Conservation (phyloP, 2,329 filamentous ascomycete genomes). For the Rutstroemia sp. region DNA sequence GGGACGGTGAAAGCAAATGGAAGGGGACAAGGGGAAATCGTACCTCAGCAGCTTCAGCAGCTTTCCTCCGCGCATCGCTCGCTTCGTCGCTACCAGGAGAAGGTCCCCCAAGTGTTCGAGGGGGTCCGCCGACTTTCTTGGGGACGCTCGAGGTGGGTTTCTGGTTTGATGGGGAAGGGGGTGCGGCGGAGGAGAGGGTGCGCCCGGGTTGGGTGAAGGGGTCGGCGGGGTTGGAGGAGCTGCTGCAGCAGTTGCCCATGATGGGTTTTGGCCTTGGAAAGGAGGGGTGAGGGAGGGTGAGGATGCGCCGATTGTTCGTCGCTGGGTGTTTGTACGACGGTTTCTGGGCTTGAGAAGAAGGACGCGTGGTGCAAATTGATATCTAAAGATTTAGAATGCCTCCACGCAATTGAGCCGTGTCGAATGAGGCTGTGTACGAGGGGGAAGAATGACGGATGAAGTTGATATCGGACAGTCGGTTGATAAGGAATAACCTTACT, state of each 20-base stretch:
- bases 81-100: conserved; percentile 33
- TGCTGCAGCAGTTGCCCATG: conserved; percentile 88
- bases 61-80: conserved; percentile 61
- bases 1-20: no score
- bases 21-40: background rate
- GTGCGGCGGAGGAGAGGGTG: conserved; percentile 53
- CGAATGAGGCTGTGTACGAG: no score
- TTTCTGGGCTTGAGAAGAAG: no score
- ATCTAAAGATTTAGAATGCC: no score
- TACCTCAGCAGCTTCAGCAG: conserved; percentile 69
- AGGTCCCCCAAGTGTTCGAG: conserved; percentile 55
- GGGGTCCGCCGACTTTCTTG: conserved; percentile 44
- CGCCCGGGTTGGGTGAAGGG: conserved; percentile 68
- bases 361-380: no score
- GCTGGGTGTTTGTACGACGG: background rate
- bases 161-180: conserved; percentile 32
- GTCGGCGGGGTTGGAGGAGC: conserved; percentile 54
- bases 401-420: no score
- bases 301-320: background rate
- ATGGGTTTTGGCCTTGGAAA: background rate
- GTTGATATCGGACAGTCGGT: background rate
- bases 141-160: conserved; percentile 44
- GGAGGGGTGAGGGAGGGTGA: background rate
- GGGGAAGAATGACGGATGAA: background rate
- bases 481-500: no score